These are phyloP conservation scores for Neurospora sp. DNA, from an alignment of 495 filamentous ascomycete genomes.

Conservation along the genomic window DNA sequence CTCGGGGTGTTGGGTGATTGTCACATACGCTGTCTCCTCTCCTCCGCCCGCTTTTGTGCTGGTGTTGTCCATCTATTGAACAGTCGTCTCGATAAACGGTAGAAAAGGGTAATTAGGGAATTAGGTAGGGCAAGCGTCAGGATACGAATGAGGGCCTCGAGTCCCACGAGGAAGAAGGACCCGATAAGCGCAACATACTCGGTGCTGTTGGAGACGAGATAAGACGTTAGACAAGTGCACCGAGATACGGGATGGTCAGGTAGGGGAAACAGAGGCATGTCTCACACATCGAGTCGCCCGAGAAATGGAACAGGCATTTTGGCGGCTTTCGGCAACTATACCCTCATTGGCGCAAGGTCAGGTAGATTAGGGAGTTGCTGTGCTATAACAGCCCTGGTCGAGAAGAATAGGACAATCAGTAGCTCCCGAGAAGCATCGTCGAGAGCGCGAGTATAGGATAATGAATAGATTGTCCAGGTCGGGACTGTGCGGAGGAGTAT, in stretches of 20 bases:
- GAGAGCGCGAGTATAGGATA: not conserved
- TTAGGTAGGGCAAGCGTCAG: slow-evolving; percentile 83
- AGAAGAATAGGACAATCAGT: not conserved
- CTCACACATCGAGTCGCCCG: slow-evolving; percentile 66
- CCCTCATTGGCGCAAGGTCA: slow-evolving; percentile 4
- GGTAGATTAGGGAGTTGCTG: not conserved
- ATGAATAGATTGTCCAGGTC: not conserved
- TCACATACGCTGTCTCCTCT: slow-evolving; percentile 42
- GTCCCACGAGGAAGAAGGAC: slow-evolving; percentile 68
- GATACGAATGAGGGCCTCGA: slow-evolving; percentile 75
- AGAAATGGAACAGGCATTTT: slow-evolving; percentile 77
- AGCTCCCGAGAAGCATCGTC: not conserved
- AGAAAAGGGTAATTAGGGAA: slow-evolving; percentile 72
- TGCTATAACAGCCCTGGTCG: not conserved
- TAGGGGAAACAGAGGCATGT: not conserved
- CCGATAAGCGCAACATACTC: slow-evolving; percentile 81
- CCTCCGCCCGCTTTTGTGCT: slow-evolving; percentile 52
- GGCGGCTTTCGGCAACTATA: slow-evolving; percentile 7
- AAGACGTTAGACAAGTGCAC: not conserved
- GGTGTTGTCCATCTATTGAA: slow-evolving; percentile 73
- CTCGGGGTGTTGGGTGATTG: not conserved
- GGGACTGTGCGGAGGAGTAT: not conserved
- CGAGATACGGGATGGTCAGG: not conserved
- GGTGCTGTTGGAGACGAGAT: slow-evolving; percentile 31
- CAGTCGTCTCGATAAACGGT: slow-evolving; percentile 65